A percentile compares a stretch with the other conserved stretches of the same genome.
These are phyloP conservation scores for Crassisporium funariophilum DNA, from an alignment of 768 basidiomycete species.

Conservation along the genomic window DNA sequence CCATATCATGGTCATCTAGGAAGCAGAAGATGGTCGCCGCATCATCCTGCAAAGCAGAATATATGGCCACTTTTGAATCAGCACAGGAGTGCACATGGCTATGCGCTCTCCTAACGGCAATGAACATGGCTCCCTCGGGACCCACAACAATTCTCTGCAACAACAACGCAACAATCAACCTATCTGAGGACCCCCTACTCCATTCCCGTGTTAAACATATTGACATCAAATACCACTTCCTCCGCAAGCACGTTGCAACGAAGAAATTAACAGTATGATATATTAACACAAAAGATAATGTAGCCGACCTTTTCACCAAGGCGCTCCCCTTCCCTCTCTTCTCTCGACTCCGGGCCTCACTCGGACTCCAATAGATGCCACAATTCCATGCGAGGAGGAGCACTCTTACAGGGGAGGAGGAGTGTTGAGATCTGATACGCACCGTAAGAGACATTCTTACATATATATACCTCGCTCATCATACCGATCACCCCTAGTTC, in stretches of 20 bases:
- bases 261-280: conserved; percentile 28
- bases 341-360: conserved; percentile 8
- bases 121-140: conserved; percentile 1
- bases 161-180: conserved; percentile 38
- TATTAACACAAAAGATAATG: conserved; percentile 34
- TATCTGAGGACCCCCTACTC: conserved; percentile 34
- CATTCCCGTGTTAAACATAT: conserved; percentile 46
- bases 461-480: too few species aligned
- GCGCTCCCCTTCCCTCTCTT: conserved; percentile 24
- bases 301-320: conserved; percentile 46
- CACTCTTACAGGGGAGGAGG: conserved; percentile 20
- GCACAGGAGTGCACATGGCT: conserved; percentile 23
- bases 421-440: too few species aligned
- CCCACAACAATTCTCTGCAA: conserved; percentile 26
- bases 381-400: conserved; percentile 19
- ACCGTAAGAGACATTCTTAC: too few species aligned
- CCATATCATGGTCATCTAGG: conserved; percentile 32
- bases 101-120: conserved; percentile 8
- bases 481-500: too few species aligned
- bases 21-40: conserved; percentile 34
- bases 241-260: conserved; percentile 34
- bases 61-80: conserved; percentile 39
- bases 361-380: conserved; percentile 16
- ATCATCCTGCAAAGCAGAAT: conserved; percentile 43
- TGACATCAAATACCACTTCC: conserved; percentile 40